Conservation (phyloP, 176 grass and related monocot species). For the Lolium perenne region DNA sequence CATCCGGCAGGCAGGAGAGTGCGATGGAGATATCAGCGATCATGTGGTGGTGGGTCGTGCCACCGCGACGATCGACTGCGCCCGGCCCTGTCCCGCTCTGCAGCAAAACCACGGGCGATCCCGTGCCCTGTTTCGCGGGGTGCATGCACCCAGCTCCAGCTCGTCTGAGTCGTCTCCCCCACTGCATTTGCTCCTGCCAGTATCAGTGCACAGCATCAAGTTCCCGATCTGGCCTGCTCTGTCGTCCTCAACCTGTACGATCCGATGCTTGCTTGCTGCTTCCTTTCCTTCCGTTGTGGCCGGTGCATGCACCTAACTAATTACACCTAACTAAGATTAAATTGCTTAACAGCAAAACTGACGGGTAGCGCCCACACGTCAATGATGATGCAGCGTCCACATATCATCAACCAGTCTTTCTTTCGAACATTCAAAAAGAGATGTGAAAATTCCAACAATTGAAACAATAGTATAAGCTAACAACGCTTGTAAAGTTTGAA, state of each 20-base stretch:
- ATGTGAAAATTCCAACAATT: too few relatives aligned
- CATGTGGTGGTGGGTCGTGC: constrained; percentile 13
- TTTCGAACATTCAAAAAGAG: too few relatives aligned
- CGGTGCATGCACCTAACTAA: constrained; percentile 11
- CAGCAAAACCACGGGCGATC: constrained; percentile 12
- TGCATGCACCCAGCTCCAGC: background rate
- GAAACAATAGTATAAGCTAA: too few relatives aligned
- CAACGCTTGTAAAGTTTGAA: too few relatives aligned
- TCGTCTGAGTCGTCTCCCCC: background rate
- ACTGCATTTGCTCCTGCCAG: background rate
- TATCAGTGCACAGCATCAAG: background rate
- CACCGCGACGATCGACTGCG: background rate
- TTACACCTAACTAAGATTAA: background rate
- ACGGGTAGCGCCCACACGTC: too few relatives aligned
- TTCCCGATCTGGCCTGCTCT: background rate
- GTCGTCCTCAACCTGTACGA: background rate
- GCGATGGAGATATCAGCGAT: background rate
- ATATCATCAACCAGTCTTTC: too few relatives aligned
- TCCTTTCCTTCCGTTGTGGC: background rate
- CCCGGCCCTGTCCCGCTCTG: background rate
- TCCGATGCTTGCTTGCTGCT: background rate
- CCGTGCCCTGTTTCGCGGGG: constrained; percentile 18
- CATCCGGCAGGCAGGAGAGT: background rate
- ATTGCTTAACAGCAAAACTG: too few relatives aligned
- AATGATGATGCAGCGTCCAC: too few relatives aligned